phyloP scores from a whole-genome alignment of 2,329 filamentous ascomycete species.

The Arthrobotrys sinensis region DNA sequence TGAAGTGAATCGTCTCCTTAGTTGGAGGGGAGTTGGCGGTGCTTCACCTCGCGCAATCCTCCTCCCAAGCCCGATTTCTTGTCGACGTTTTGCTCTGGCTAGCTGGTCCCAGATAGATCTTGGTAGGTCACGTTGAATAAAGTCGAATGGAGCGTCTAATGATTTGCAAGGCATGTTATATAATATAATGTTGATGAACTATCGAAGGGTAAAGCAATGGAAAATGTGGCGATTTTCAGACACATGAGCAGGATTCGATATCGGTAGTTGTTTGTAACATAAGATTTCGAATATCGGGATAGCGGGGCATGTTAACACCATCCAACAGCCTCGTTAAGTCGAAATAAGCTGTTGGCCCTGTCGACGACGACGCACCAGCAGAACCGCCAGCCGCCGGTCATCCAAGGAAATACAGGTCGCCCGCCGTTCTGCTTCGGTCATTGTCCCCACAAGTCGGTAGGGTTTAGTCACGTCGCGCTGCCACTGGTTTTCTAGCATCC shows the following conservation, averaged over 20 bases:
- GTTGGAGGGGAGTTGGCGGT: background rate
- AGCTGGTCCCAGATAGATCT: background rate
- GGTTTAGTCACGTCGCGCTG: background rate
- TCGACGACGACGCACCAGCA: no score
- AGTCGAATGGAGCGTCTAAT: background rate
- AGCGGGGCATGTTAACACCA: no score
- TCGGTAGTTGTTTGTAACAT: no score
- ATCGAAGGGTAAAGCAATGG: no score
- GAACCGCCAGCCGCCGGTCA: background rate
- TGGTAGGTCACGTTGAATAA: background rate
- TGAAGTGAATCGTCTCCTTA: background rate
- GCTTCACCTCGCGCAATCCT: background rate
- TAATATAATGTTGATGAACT: no score
- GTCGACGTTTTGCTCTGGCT: background rate
- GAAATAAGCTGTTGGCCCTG: no score
- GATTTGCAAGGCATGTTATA: constrained; percentile 3
- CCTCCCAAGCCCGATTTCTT: background rate
- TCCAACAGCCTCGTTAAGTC: no score
- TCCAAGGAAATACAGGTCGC: background rate
- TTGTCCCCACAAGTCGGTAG: background rate
- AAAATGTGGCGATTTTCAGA: no score
- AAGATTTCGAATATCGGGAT: no score
- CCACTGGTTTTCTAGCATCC: constrained; percentile 6
- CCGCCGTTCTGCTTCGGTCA: background rate
- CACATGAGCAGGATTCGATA: no score